A percentile compares a stretch with the other conserved stretches of the same genome.
Evolutionary conservation across 768 basidiomycete species (phyloP).

Genomic region (Porpolomopsis calyptriformis): DNA sequence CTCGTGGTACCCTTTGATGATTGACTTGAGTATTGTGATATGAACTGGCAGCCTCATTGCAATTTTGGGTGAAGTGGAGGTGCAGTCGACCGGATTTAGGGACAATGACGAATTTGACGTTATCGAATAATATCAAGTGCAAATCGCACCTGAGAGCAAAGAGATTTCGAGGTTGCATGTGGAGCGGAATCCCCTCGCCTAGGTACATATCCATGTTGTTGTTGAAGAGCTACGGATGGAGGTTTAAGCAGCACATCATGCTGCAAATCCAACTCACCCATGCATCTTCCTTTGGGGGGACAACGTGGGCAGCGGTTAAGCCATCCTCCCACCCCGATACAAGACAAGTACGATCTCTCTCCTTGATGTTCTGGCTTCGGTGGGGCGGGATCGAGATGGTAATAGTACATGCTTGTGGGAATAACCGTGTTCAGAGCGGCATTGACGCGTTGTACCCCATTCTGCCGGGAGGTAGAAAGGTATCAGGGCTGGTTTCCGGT

Average conservation of each 20-base stretch:
- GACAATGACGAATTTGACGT: constrained; percentile 10
- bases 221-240: constrained; percentile 6
- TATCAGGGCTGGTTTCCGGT: constrained; percentile 1
- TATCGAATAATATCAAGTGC: constrained; percentile 9
- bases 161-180: constrained; percentile 7
- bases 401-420: neutral
- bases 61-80: constrained; percentile 9
- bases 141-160: constrained; percentile 12
- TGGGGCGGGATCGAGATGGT: neutral
- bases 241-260: neutral
- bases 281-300: constrained; percentile 1
- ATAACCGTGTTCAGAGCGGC: neutral
- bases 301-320: constrained; percentile 9
- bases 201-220: constrained; percentile 10
- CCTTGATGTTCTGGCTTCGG: neutral
- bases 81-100: constrained; percentile 10
- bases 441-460: neutral
- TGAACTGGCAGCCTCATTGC: constrained; percentile 2
- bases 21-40: constrained; percentile 10
- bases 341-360: neutral
- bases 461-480: neutral
- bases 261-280: constrained; percentile 5
- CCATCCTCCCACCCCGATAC: neutral
- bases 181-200: neutral
- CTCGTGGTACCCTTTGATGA: constrained; percentile 7